These are phyloP conservation scores for Cryptosporidium canis DNA, from an alignment of 169 alveolate genomes.

Conservation along the genomic window DNA sequence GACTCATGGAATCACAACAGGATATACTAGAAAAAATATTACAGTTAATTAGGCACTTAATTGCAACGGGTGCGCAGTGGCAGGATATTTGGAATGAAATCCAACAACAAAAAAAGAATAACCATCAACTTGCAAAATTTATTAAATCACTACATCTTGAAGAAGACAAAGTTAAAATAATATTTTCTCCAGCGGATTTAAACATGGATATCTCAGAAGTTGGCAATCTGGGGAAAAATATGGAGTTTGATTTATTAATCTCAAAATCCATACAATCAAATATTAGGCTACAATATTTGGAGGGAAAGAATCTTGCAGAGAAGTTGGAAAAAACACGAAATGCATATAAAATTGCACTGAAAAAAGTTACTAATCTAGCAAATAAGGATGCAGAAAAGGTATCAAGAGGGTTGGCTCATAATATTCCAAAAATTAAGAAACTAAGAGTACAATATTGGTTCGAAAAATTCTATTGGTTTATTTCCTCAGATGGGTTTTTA, in stretches of 20 bases:
- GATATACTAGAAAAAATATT: conserved; percentile 83
- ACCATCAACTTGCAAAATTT: conserved; percentile 87
- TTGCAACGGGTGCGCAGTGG: conserved; percentile 91
- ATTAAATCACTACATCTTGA: conserved; percentile 84
- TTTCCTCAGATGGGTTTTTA: conserved; percentile 89
- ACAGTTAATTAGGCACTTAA: conserved; percentile 79
- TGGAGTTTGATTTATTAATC: conserved; percentile 79
- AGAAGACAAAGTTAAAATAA: conserved; percentile 58
- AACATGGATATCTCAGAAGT: background rate
- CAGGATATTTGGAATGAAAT: conserved; percentile 89
- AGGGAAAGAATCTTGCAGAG: conserved; percentile 85
- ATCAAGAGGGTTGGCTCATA: conserved; percentile 42
- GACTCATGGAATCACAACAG: conserved; percentile 82
- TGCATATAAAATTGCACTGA: conserved; percentile 88
- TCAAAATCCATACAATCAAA: conserved; percentile 86
- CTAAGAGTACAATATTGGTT: conserved; percentile 94
- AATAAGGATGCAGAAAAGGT: conserved; percentile 81
- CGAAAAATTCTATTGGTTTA: conserved; percentile 97
- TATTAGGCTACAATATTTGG: conserved; percentile 85
- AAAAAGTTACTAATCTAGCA: conserved; percentile 89
- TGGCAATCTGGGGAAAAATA: conserved; percentile 58
- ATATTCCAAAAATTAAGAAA: conserved; percentile 72
- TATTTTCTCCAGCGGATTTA: conserved; percentile 71
- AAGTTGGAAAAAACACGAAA: conserved; percentile 88
- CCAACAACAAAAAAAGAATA: conserved; percentile 85